Conservation (phyloP, 2,329 filamentous ascomycete genomes). For the Sphaerostilbella broomeana region DNA sequence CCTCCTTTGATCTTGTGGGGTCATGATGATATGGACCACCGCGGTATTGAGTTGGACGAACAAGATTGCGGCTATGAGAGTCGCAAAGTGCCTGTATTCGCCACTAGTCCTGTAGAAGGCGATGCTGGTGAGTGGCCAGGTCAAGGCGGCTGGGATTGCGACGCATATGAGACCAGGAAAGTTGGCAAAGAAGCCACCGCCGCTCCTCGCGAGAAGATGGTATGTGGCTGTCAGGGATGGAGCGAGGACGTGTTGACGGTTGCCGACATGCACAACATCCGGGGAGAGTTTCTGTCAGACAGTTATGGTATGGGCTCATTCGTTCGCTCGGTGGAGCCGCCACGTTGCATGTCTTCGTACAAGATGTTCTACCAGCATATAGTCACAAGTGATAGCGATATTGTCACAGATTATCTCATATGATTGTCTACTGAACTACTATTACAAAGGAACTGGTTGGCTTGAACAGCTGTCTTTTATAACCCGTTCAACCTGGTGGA, state of each 20-base stretch:
- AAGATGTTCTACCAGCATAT: no score
- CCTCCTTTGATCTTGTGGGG: constrained; percentile 53
- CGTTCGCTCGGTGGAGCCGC: no score
- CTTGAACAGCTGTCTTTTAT: no score
- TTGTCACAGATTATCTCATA: no score
- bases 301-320: constrained; percentile 23
- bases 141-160: constrained; percentile 33
- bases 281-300: no score
- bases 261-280: no score
- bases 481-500: no score
- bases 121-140: constrained; percentile 38
- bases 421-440: no score
- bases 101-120: background rate
- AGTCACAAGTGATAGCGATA: no score
- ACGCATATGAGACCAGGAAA: constrained; percentile 61
- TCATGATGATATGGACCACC: constrained; percentile 84
- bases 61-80: constrained; percentile 47
- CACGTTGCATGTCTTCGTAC: no score
- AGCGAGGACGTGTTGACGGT: constrained; percentile 34
- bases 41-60: constrained; percentile 64
- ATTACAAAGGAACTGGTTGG: no score
- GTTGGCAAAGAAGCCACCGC: constrained; percentile 57
- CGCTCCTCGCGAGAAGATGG: constrained; percentile 52
- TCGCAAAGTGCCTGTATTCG: background rate
- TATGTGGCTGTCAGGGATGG: constrained; percentile 44